Evolutionary conservation across 305 asterid species (phyloP), one percentile per base, ranked within the genome.

Genomic region (Fraxinus xanthoxyloides): DNA sequence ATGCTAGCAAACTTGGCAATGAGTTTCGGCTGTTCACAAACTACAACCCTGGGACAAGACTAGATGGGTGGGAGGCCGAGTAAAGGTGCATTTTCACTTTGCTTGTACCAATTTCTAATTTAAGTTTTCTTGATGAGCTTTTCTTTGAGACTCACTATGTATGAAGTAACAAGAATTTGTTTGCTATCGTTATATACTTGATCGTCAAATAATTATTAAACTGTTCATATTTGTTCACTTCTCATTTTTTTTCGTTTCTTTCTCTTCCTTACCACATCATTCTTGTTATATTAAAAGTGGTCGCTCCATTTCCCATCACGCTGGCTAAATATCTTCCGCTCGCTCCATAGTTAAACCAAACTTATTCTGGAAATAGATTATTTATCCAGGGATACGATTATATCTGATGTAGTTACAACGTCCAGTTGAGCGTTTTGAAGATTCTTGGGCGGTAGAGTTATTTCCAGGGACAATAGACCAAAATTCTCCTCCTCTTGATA

Each of bases 1-100:
- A 95, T 87, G 85, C 93, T 3, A 93, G 97, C 96, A 95, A 95
- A 91, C 98, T 95, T 79, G 99, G 98, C 77, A 94, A 94, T 51
- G 98, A 93, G 88, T 95, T 95, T 87, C 91, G 92, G 79, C 86
- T 95, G 79, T 95, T 90, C 83, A 94, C 97, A 72, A 93, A 92
- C 88, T 95, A 95, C 73, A 87, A 94, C 83, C 99, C 98, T 1
- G 94, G 89, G 84, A 76, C 81, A 43, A 91, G 97, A 85, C 91
- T 95, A 19, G 92, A 90, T 74, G 98, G 97, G 4, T 93, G 95
- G 97, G 97, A 93, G 67, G 81, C 80, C 56, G 88, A 85, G 79
- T 61, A 51, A 70, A 90, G 85, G 78, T 40, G 34, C 26, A 32
- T 76, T 56, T 10, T 4, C 36, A 13, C 38, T 54, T 65, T 26